Base-by-base conservation (phyloP, 441 rosid species). In the Sinapis alba region DNA sequence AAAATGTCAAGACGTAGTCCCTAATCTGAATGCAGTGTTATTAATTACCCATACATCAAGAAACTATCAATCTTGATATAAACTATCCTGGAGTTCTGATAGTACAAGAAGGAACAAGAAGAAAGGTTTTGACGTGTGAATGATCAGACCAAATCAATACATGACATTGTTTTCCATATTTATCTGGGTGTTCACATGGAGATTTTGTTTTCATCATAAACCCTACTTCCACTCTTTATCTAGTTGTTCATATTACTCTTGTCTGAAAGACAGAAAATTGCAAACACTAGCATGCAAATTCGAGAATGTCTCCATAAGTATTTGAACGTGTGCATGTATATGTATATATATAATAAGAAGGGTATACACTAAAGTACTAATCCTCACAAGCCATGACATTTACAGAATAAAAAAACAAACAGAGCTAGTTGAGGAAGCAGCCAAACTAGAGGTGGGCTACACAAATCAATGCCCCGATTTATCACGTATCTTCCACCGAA, bases 371-470 rank as follows among this genome's bases (percentile, higher is more conserved):
- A 54, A 61, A 69, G 47, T 38, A 51, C 13, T 71, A 70, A 76
- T 30, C 41, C 57, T 20, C 80, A 65, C 54, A 56, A 71, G 80
- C 62, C 57, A 70, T 71, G 59, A 53, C 70, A 78, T 32, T 71
- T 62, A 60, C 16, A 61, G 61, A n/a, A 26, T 23, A 7, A 50
- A 50, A 57, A 62, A 62, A 60, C 60, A 72, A 66, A 43, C 64
- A 59, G 70, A 41, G 74, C 78, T 65, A 56, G 74, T 73, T 68
- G 74, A 57, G 71, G 62, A 78, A 62, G 62, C 65, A 68, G 81
- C 74, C 81, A 78, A 78, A 73, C 66, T 73, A 16, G 71, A 41
- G 71, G 74, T 78, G 78, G 78, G 81, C 78, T 72, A 72, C 81
- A 78, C 78, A 72, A 2, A 78, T 78, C 81, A 67, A 68, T 78